Evolutionary conservation across 352 stramenopile species (phyloP), one percentile per base, ranked within the genome.

Genomic region (Pythium insidiosum): DNA sequence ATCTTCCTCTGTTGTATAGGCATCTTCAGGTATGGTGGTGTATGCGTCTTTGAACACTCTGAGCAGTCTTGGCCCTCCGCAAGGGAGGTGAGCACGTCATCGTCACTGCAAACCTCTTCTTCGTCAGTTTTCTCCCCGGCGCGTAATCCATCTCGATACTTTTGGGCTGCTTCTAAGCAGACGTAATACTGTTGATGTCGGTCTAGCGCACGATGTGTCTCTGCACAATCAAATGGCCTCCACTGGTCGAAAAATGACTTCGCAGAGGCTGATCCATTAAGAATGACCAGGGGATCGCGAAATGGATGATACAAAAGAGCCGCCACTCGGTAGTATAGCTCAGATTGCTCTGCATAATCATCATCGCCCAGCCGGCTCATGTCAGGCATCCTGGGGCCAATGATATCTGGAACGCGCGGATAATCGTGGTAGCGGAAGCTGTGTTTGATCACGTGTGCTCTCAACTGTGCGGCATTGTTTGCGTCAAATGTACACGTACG

Each of bases 231-330:
- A 19, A 19, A 11, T 3, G 15, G 53, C 11, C 34, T 48, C 38
- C 30, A 45, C 10, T 3, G 7, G 1, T 35, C 40, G 26, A 25
- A 57, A n/a, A 43, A 49, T 15, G 5, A 13, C 10, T 26, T 33
- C 7, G 20, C 43, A 22, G 25, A 43, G 5, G 18, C 30, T 23
- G 22, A 16, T 1, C 3, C 1, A 9, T 49, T 37, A 5, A 63
- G 20, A 28, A 58, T 41, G 4, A 25, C 5, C 12, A 13, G 15
- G 4, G 38, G 36, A 18, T 46, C 21, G 5, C 49, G 38, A 28
- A 64, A 64, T 15, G 50, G 44, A 5, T 47, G 49, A 20, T 56
- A 56, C 1, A 64, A 23, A n/a, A 59, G 16, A 3, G 24, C 22
- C 12, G 31, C 45, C 0, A 50, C 13, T 20, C 50, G 38, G 12